These are phyloP conservation scores for Aspergillus incahuasiensis DNA, from an alignment of 495 filamentous ascomycete species.

Conservation along the genomic window DNA sequence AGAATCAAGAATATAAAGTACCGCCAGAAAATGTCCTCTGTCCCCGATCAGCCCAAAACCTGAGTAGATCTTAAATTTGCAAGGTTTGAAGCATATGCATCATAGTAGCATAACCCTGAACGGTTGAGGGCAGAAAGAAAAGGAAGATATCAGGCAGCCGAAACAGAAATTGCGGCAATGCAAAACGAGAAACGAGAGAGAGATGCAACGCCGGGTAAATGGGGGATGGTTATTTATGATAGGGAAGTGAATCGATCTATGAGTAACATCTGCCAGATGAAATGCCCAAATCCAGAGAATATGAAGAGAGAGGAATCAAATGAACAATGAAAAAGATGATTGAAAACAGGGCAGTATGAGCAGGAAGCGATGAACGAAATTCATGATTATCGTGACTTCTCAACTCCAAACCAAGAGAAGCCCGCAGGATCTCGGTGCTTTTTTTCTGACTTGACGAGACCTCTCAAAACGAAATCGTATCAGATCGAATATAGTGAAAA, in stretches of 20 bases:
- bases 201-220: slow-evolving; percentile 25
- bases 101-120: slow-evolving; percentile 8
- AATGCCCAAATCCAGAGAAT: slow-evolving; percentile 28
- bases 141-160: slow-evolving; percentile 21
- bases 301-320: slow-evolving; percentile 12
- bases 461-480: slow-evolving; percentile 17
- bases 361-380: slow-evolving; percentile 19
- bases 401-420: slow-evolving; percentile 17
- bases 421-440: slow-evolving; percentile 12
- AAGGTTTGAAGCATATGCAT: slow-evolving; percentile 11
- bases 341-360: slow-evolving; percentile 11
- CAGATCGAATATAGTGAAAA: slow-evolving; percentile 12
- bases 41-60: slow-evolving; percentile 5
- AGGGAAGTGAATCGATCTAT: slow-evolving; percentile 31
- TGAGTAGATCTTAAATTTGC: slow-evolving; percentile 9
- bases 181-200: slow-evolving; percentile 15
- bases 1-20: slow-evolving; percentile 15
- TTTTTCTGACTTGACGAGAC: slow-evolving; percentile 15
- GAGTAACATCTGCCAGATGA: slow-evolving; percentile 30
- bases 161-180: slow-evolving; percentile 17
- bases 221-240: slow-evolving; percentile 18
- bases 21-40: slow-evolving; percentile 7
- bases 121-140: slow-evolving; percentile 15
- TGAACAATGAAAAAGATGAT: slow-evolving; percentile 17
- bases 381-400: slow-evolving; percentile 48